phyloP scores from a whole-genome alignment of 1,139 yeast species.

The Citeromyces hawaiiensis region DNA sequence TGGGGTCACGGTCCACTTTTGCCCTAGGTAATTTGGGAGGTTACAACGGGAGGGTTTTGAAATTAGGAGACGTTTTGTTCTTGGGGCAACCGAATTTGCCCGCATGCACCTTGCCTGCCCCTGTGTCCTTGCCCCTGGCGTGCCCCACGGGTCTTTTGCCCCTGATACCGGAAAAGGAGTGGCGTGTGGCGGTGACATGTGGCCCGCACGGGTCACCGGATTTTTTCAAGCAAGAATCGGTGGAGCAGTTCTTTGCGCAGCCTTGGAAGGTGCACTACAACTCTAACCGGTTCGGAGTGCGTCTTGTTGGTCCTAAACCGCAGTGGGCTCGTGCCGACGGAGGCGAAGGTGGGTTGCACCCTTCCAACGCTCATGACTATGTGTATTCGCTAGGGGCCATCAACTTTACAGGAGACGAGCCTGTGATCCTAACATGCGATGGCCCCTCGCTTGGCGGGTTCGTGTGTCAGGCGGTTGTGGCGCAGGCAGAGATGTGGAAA shows the following conservation, averaged over 20 bases:
- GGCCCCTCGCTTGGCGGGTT: slow-evolving; percentile 97
- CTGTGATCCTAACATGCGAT: slow-evolving; percentile 91
- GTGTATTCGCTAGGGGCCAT: slow-evolving; percentile 94
- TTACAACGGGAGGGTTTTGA: slow-evolving; percentile 80
- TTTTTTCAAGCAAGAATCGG: slow-evolving; percentile 68
- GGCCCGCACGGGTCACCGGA: slow-evolving; percentile 99
- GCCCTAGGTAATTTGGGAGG: slow-evolving; percentile 95
- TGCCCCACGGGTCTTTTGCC: slow-evolving; percentile 53
- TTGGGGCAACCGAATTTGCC: slow-evolving; percentile 64
- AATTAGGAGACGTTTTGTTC: slow-evolving; percentile 84
- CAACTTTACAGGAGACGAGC: slow-evolving; percentile 97
- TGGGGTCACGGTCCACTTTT: slow-evolving; percentile 94
- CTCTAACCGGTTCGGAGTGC: slow-evolving; percentile 91
- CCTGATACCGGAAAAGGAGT: slow-evolving; percentile 36
- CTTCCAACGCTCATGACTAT: slow-evolving; percentile 94
- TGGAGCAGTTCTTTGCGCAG: slow-evolving; percentile 57
- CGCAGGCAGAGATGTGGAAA: slow-evolving; percentile 96
- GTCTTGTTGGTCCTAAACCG: slow-evolving; percentile 92
- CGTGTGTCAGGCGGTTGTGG: slow-evolving; percentile 91
- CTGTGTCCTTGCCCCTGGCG: slow-evolving; percentile 46
- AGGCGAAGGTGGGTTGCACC: slow-evolving; percentile 96
- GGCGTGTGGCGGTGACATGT: slow-evolving; percentile 88
- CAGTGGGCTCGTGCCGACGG: slow-evolving; percentile 96
- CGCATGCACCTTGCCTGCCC: slow-evolving; percentile 59
- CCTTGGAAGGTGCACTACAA: slow-evolving; percentile 95